Evolutionary conservation across 164 flowering plant species (phyloP).

Genomic region (Dillenia suffruticosa): DNA sequence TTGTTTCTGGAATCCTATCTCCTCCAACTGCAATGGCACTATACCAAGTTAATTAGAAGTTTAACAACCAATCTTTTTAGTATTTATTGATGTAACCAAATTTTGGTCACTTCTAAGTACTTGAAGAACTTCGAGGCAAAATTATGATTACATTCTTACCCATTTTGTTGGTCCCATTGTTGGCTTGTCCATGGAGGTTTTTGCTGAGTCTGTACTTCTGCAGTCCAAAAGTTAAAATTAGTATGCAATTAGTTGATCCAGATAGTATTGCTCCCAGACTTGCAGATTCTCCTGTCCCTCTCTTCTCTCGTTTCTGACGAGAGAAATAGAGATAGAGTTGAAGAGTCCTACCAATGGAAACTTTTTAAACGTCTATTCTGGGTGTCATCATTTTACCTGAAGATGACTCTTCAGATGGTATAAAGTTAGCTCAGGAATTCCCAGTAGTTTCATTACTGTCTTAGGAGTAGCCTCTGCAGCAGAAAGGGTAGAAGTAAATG

Average conservation of each 20-base stretch:
- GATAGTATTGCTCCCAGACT: too few relatives aligned
- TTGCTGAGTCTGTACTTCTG: constrained; percentile 94
- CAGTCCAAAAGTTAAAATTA: constrained; percentile 17
- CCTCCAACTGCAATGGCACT: constrained; percentile 28
- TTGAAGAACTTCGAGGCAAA: not conserved
- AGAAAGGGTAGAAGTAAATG: constrained; percentile 12
- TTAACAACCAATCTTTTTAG: not conserved
- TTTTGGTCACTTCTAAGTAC: not conserved
- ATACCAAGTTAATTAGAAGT: not conserved
- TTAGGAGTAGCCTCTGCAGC: constrained; percentile 94
- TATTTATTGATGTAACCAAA: not conserved
- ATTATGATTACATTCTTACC: constrained; percentile 36
- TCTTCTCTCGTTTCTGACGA: too few relatives aligned
- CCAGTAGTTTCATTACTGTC: constrained; percentile 92
- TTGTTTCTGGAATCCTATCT: constrained; percentile 51
- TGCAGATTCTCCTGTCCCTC: too few relatives aligned
- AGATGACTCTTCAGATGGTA: constrained; percentile 97
- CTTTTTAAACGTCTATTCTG: too few relatives aligned
- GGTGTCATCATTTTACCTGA: constrained; percentile 45
- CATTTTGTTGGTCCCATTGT: constrained; percentile 37
- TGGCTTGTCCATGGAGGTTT: constrained; percentile 71
- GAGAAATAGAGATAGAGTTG: too few relatives aligned
- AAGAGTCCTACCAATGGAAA: too few relatives aligned
- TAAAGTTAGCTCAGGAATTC: constrained; percentile 91
- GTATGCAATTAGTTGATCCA: not conserved